phyloP scores from a whole-genome alignment of 805 yeast genomes.

The Saccharomycopsis fermentans region DNA sequence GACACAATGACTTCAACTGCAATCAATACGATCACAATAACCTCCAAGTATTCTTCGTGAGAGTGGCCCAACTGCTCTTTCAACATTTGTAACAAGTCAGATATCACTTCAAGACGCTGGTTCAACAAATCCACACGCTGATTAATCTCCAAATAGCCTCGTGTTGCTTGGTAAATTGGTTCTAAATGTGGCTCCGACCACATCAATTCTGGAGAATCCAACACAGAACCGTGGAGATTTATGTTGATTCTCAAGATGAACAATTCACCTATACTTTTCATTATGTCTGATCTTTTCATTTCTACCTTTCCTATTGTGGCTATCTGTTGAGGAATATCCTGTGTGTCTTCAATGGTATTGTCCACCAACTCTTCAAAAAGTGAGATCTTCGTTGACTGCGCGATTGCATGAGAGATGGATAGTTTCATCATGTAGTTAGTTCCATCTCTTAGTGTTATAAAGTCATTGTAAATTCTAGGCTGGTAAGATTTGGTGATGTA shows the following conservation, averaged over 20 bases:
- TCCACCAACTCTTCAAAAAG: constrained; percentile 92
- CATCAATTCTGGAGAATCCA: constrained; percentile 96
- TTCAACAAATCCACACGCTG: constrained; percentile 85
- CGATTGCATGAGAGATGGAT: constrained; percentile 89
- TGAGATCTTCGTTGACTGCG: constrained; percentile 92
- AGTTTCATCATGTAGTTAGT: constrained; percentile 83
- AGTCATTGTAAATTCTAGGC: constrained; percentile 92
- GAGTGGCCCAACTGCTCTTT: constrained; percentile 96
- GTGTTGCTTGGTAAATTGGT: constrained; percentile 93
- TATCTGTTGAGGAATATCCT: constrained; percentile 92
- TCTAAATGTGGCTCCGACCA: constrained; percentile 98
- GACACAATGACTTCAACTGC: constrained; percentile 90
- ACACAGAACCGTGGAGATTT: constrained; percentile 74
- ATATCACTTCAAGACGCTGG: constrained; percentile 86
- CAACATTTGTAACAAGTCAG: constrained; percentile 88
- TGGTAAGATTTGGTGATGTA: constrained; percentile 90
- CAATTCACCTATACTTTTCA: constrained; percentile 95
- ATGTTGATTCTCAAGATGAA: constrained; percentile 80
- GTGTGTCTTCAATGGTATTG: constrained; percentile 94
- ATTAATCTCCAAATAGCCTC: constrained; percentile 91
- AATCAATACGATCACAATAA: constrained; percentile 80
- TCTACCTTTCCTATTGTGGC: constrained; percentile 91
- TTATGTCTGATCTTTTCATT: constrained; percentile 88
- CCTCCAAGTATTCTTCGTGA: constrained; percentile 84
- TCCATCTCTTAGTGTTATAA: constrained; percentile 85